Conservation (phyloP, 2,329 filamentous ascomycete genomes). For the Magnaporthales sp. region DNA sequence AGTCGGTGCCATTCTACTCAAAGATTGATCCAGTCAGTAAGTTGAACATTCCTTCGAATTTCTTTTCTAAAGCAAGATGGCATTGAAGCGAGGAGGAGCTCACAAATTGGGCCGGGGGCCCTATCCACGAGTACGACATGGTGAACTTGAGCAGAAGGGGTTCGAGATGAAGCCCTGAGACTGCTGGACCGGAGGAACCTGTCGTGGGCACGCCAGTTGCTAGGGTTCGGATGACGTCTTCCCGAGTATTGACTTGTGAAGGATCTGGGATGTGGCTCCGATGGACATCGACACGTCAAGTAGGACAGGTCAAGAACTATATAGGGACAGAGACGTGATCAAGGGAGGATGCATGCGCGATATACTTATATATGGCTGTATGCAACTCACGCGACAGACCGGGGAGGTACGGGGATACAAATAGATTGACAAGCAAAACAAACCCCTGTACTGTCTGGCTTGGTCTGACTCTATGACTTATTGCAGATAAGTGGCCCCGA, state of each 20-base stretch:
- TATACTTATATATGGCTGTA: background rate
- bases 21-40: background rate
- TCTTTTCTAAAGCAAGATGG: background rate
- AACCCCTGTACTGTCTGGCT: background rate
- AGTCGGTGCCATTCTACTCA: conserved; percentile 48
- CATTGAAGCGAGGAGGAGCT: background rate
- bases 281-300: background rate
- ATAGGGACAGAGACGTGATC: background rate
- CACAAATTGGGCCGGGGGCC: conserved; percentile 43
- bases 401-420: background rate
- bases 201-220: background rate
- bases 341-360: background rate
- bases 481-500: background rate
- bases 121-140: conserved; percentile 54
- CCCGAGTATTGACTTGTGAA: background rate
- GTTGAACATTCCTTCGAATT: background rate
- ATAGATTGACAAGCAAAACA: background rate
- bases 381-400: background rate
- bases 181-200: background rate
- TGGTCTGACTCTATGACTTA: background rate
- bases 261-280: background rate
- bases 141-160: conserved; percentile 5
- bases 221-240: background rate
- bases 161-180: background rate
- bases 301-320: background rate